A percentile compares a stretch with the other conserved stretches of the same genome.
Conservation (phyloP, 2,329 filamentous ascomycete genomes). For the Xylariaceae sp. region DNA sequence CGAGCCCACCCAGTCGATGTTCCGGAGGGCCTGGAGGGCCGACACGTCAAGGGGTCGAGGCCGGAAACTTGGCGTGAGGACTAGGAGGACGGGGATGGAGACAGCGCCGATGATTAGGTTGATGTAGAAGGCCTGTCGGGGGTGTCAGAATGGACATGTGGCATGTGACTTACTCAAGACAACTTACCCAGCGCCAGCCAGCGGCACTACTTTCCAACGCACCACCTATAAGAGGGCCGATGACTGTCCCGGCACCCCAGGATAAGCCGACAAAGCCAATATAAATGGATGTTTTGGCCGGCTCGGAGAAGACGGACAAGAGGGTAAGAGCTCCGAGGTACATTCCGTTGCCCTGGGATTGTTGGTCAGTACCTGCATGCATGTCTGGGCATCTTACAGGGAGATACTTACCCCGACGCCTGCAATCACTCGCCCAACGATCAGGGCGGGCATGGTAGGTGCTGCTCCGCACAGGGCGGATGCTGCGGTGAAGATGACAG, state of each 20-base stretch:
- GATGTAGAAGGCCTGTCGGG: neutral
- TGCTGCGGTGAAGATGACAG: constrained; percentile 22
- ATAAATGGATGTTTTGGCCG: constrained; percentile 24
- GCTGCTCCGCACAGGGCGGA: constrained; percentile 35
- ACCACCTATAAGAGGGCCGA: constrained; percentile 47
- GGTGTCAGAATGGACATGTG: neutral
- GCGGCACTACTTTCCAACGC: constrained; percentile 38
- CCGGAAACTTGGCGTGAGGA: neutral
- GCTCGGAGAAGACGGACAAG: constrained; percentile 19
- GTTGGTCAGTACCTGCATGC: neutral
- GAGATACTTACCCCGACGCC: constrained; percentile 34
- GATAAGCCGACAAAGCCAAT: constrained; percentile 21
- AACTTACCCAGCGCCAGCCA: constrained; percentile 37
- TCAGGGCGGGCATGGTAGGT: constrained; percentile 33
- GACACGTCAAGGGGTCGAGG: neutral
- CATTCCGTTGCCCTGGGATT: constrained; percentile 36
- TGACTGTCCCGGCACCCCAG: constrained; percentile 42
- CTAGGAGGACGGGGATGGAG: neutral
- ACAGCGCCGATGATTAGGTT: neutral
- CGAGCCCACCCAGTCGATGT: neutral
- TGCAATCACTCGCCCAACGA: constrained; percentile 42
- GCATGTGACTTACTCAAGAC: neutral
- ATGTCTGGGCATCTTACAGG: neutral
- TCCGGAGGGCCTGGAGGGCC: neutral
- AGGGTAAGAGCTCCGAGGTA: constrained; percentile 33